phyloP scores from a whole-genome alignment of 2,329 filamentous ascomycete genomes.

The Exophiala mesophila region DNA sequence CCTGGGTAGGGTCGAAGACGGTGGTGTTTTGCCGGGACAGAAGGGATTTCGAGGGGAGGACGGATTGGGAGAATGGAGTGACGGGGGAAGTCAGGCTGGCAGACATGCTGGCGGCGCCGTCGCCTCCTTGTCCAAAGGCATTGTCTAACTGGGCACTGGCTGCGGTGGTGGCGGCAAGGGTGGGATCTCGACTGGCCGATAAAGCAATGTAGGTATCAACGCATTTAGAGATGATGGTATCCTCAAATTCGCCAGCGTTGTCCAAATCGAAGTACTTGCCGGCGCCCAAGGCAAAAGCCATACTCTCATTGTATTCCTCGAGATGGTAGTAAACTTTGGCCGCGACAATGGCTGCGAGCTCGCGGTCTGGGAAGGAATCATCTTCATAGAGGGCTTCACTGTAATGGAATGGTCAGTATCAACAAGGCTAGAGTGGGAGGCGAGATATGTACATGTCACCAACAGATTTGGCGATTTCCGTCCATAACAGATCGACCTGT shows the following conservation, averaged over 20 bases:
- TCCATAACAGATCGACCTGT: constrained; percentile 96
- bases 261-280: constrained; percentile 94
- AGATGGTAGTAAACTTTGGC: constrained; percentile 99
- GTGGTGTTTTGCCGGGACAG: constrained; percentile 73
- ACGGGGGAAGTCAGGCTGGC: constrained; percentile 75
- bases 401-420: constrained; percentile 22
- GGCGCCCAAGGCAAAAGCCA: constrained; percentile 93
- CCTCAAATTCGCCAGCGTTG: constrained; percentile 87
- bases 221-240: constrained; percentile 98
- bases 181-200: constrained; percentile 56
- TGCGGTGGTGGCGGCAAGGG: constrained; percentile 45
- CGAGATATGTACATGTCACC: constrained; percentile 73
- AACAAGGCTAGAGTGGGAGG: constrained; percentile 12
- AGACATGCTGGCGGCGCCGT: constrained; percentile 62
- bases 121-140: constrained; percentile 64
- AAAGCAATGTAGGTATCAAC: constrained; percentile 95
- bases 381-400: constrained; percentile 98
- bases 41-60: constrained; percentile 86
- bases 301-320: constrained; percentile 98
- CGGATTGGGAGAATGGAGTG: constrained; percentile 91
- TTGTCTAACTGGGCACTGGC: constrained; percentile 65
- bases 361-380: constrained; percentile 85
- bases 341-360: constrained; percentile 87
- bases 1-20: constrained; percentile 52
- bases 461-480: constrained; percentile 87